Evolutionary conservation across 208 protist genomes (phyloP).

Genomic region (Strigomonas oncopelti): DNA sequence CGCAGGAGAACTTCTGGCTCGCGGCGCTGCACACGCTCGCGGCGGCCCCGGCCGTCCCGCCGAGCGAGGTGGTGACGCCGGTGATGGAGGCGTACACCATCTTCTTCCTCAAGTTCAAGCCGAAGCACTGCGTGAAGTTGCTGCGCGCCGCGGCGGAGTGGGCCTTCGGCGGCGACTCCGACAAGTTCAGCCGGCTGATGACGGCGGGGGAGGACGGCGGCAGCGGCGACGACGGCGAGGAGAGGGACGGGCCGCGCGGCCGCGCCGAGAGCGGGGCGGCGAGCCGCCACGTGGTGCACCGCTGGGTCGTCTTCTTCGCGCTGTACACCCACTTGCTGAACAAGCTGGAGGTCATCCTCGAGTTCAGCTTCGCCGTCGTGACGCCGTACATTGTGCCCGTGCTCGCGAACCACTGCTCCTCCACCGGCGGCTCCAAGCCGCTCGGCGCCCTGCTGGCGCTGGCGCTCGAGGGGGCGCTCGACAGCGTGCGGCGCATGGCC

Average conservation of each 20-base stretch:
- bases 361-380: slow-evolving; percentile 71
- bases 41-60: slow-evolving; percentile 43
- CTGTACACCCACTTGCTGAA: slow-evolving; percentile 78
- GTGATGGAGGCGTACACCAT: slow-evolving; percentile 75
- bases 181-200: slow-evolving; percentile 1
- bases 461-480: slow-evolving; percentile 65
- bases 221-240: slow-evolving; percentile 11
- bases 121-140: slow-evolving; percentile 65
- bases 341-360: slow-evolving; percentile 68
- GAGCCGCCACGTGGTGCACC: slow-evolving; percentile 56
- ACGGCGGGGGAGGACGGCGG: slow-evolving; percentile 14
- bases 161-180: slow-evolving; percentile 57
- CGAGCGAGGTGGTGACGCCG: slow-evolving; percentile 59
- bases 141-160: slow-evolving; percentile 66
- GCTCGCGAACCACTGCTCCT: slow-evolving; percentile 57
- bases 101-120: slow-evolving; percentile 88
- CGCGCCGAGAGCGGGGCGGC: slow-evolving; percentile 12
- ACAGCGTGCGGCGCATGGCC: slow-evolving; percentile 64
- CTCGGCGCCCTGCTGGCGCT: slow-evolving; percentile 52
- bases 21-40: slow-evolving; percentile 73
- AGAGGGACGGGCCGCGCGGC: slow-evolving; percentile 16
- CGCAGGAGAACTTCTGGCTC: slow-evolving; percentile 79
- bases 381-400: slow-evolving; percentile 60
- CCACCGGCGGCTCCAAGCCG: slow-evolving; percentile 25
- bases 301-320: slow-evolving; percentile 76